Conservation (phyloP, 164 flowering plant species). For the Euptelea pleiosperma region DNA sequence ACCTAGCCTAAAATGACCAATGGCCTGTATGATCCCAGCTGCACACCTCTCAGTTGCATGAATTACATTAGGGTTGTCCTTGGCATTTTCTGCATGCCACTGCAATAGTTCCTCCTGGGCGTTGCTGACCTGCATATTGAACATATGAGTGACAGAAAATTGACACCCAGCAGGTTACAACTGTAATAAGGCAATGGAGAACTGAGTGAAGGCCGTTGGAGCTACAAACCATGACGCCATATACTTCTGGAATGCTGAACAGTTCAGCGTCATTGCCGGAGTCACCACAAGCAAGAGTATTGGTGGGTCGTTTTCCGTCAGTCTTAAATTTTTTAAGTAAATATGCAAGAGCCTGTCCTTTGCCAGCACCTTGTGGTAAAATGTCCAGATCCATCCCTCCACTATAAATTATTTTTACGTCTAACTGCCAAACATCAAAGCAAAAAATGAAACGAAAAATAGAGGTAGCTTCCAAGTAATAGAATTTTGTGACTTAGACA, state of each 20-base stretch:
- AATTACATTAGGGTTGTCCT: constrained; percentile 60
- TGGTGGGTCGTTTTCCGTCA: constrained; percentile 52
- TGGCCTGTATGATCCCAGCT: constrained; percentile 76
- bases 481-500: no score
- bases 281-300: constrained; percentile 84
- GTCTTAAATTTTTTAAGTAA: constrained; percentile 52
- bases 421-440: constrained; percentile 47
- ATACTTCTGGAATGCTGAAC: constrained; percentile 75
- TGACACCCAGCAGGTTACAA: neutral
- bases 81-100: constrained; percentile 79
- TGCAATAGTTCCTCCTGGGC: constrained; percentile 84
- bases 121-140: constrained; percentile 62
- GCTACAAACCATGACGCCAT: constrained; percentile 82
- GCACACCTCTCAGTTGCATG: constrained; percentile 90
- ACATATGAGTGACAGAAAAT: neutral
- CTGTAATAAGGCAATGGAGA: neutral
- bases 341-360: constrained; percentile 93
- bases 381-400: constrained; percentile 80
- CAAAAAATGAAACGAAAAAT: neutral
- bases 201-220: neutral
- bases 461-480: no score
- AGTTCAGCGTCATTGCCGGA: constrained; percentile 94
- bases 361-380: constrained; percentile 81
- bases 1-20: constrained; percentile 74
- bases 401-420: constrained; percentile 75